Evolutionary conservation across 2,329 filamentous ascomycete species (phyloP).

Genomic region (Neopestalotiopsis clavispora): DNA sequence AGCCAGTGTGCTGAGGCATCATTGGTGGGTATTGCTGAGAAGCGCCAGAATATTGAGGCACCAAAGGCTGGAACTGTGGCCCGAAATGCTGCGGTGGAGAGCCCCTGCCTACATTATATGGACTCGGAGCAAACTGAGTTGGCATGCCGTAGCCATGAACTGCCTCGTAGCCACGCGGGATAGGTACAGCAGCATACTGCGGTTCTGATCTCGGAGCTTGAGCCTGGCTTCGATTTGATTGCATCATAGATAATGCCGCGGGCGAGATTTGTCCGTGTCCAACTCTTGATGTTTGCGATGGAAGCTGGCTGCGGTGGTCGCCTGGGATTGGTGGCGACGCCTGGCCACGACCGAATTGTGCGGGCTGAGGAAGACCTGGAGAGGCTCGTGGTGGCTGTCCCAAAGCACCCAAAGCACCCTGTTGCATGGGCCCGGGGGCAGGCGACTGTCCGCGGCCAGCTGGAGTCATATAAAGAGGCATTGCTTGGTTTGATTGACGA

Average conservation of each 20-base stretch:
- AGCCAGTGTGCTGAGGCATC: slow-evolving; percentile 9
- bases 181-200: slow-evolving; percentile 37
- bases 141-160: slow-evolving; percentile 37
- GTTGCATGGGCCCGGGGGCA: slow-evolving; percentile 6
- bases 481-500: background rate
- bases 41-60: slow-evolving; percentile 9
- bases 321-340: slow-evolving; percentile 24
- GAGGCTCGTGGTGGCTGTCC: slow-evolving; percentile 16
- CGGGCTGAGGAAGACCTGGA: slow-evolving; percentile 11
- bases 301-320: slow-evolving; percentile 23
- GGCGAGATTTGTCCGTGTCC: slow-evolving; percentile 14
- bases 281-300: slow-evolving; percentile 19
- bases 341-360: slow-evolving; percentile 24
- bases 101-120: slow-evolving; percentile 25
- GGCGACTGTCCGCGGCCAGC: slow-evolving; percentile 7
- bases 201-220: slow-evolving; percentile 8
- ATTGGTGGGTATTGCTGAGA: slow-evolving; percentile 1
- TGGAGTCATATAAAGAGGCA: slow-evolving; percentile 9
- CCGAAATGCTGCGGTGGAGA: slow-evolving; percentile 18
- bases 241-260: slow-evolving; percentile 16
- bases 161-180: slow-evolving; percentile 37
- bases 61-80: slow-evolving; percentile 12
- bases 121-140: slow-evolving; percentile 30
- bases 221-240: slow-evolving; percentile 7
- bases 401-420: slow-evolving; percentile 21